Evolutionary conservation across 2,329 filamentous ascomycete species (phyloP).

Genomic region (Cryphonectria japonica): DNA sequence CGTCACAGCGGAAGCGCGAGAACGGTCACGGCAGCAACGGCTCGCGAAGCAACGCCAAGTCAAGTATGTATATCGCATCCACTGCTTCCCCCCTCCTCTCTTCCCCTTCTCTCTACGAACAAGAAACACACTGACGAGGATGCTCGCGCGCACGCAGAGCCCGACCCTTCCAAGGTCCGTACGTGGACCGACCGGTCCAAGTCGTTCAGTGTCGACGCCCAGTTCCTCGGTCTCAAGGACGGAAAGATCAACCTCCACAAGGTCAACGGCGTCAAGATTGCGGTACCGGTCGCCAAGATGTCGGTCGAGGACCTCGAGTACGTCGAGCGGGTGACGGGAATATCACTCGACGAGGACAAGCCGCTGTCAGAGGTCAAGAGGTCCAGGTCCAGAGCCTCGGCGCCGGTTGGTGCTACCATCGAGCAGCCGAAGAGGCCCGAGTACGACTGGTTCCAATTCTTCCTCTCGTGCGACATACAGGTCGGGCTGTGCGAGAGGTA

Average conservation of each 20-base stretch:
- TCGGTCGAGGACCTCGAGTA: constrained; percentile 93
- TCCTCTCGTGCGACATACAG: constrained; percentile 87
- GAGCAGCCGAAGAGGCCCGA: constrained; percentile 67
- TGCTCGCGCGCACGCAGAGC: constrained; percentile 58
- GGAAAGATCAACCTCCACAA: constrained; percentile 98
- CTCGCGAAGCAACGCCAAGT: constrained; percentile 64
- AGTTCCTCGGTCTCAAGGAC: constrained; percentile 92
- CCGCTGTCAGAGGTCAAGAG: constrained; percentile 83
- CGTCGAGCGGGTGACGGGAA: constrained; percentile 84
- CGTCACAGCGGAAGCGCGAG: constrained; percentile 73
- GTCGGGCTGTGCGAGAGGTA: constrained; percentile 95
- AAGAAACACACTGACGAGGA: constrained; percentile 4
- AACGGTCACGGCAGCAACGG: constrained; percentile 61
- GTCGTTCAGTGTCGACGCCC: constrained; percentile 95
- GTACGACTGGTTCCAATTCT: constrained; percentile 99
- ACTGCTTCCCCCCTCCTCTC: too few relatives aligned
- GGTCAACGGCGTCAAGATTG: constrained; percentile 97
- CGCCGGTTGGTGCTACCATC: constrained; percentile 63
- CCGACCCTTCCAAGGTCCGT: constrained; percentile 79
- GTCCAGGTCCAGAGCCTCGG: constrained; percentile 42
- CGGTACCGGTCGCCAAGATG: constrained; percentile 95
- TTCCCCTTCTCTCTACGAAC: background rate
- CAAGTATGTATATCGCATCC: constrained; percentile 62
- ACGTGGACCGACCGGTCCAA: constrained; percentile 95
- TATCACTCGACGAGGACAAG: constrained; percentile 92